Evolutionary conservation across 2,329 filamentous ascomycete genomes (phyloP), one percentile per base, ranked within the genome.

Genomic region (Colletotrichum spinosum): DNA sequence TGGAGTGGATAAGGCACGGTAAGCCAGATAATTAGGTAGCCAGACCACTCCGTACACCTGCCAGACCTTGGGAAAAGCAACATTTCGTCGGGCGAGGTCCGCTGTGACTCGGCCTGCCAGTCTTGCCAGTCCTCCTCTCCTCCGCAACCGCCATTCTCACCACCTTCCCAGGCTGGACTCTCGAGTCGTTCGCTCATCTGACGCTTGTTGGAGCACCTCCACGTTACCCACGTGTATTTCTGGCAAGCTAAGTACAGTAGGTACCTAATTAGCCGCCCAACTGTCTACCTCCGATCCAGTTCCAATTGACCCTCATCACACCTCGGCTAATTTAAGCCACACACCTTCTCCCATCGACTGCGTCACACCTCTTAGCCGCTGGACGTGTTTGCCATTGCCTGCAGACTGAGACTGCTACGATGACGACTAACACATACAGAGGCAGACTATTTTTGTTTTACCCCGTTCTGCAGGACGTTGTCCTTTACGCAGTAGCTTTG

Each of bases 361-460:
- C 62, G 60, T 59, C 48, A 58, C 54, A 51, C 45, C 53, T 39
- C 55, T 45, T 52, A 55, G 60, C 50, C 46, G 50, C 17, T 50
- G 60, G 51, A 67, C 52, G 62, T 69, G 68, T 69, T 69, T 67
- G 66, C 49, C 51, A 49, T 68, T 61, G 54, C 67, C 56, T 49
- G 67, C 67, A 69, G 59, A 35, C 33, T 56, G 54, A 69, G 59
- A 35, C 33, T 56, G 54, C 55, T 46, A 37, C 55, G 55, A 57
- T 10, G 39, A 17, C 45, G 25, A 49, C 61, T 69, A 68, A 65
- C 60, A 67, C 33, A 50, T 12, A 45, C 51, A 55, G 69, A 75
- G 25, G 5, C 25, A 25, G 25, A 25, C 25, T 78, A 77, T 78
- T 78, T 77, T 76, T 78, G 73, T 73, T 75, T 77, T 74, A 71